These are phyloP conservation scores for Camptophora hylomeconis DNA, from an alignment of 2,329 filamentous ascomycete species.

Conservation along the genomic window DNA sequence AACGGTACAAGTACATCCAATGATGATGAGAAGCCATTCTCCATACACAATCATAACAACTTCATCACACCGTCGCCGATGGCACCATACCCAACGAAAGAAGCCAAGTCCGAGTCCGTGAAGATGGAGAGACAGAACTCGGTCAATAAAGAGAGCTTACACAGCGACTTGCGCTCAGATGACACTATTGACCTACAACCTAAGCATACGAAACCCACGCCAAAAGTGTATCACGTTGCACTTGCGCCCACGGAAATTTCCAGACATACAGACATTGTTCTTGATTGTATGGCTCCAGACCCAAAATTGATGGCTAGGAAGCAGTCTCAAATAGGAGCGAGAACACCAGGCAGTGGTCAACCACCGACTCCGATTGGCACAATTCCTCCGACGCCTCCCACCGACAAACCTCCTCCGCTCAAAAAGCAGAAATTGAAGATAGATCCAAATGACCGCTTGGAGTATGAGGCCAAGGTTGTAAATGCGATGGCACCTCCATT, in stretches of 20 bases:
- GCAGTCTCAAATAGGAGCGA: slow-evolving; percentile 26
- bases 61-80: slow-evolving; percentile 83
- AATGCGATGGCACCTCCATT: slow-evolving; percentile 62
- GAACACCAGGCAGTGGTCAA: slow-evolving; percentile 23
- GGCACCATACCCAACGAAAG: slow-evolving; percentile 54
- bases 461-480: slow-evolving; percentile 64
- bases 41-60: slow-evolving; percentile 83
- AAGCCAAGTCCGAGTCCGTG: slow-evolving; percentile 24
- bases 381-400: slow-evolving; percentile 49
- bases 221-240: slow-evolving; percentile 63
- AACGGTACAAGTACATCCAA: slow-evolving; percentile 42
- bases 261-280: slow-evolving; percentile 59
- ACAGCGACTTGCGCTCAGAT: slow-evolving; percentile 7
- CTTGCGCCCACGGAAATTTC: slow-evolving; percentile 72
- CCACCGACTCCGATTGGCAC: slow-evolving; percentile 54
- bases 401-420: slow-evolving; percentile 38
- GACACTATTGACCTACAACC: slow-evolving; percentile 9
- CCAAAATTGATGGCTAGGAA: slow-evolving; percentile 36
- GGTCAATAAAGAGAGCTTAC: slow-evolving; percentile 6
- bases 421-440: slow-evolving; percentile 68
- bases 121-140: slow-evolving; percentile 11
- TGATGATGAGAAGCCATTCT: slow-evolving; percentile 57
- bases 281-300: slow-evolving; percentile 61
- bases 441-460: slow-evolving; percentile 58
- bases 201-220: slow-evolving; percentile 24